Base-by-base conservation (phyloP, 176 grass and related monocot genomes). In the Aechmea fasciata region DNA sequence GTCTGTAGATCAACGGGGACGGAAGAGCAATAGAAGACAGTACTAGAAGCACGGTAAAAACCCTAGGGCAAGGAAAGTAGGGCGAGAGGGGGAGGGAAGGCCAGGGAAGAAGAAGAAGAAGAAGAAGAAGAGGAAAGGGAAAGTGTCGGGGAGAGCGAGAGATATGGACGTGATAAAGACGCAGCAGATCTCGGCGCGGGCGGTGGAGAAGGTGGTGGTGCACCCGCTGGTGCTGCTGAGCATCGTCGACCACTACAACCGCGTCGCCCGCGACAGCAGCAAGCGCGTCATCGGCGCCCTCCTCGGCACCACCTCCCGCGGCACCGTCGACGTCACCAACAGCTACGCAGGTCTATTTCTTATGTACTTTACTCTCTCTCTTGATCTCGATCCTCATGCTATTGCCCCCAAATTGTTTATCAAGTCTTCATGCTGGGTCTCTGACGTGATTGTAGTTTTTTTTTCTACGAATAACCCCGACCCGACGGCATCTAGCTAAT, bases 161-260 rank as follows among this genome's bases (percentile, higher is more conserved):
- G 65, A 68, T 70, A 92, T 97, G 94, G 94, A 97, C 64, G 94
- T 97, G 26, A 87, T 97, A 75, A 97, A 92, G 84, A 78, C 84
- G 53, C 84, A 85, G 71, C 94, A 97, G 82, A 82, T 97, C 12
- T 97, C 89, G 3, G 82, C 84, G 65, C 80, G 86, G 85, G 83
- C 85, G 51, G 75, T 97, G 51, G 94, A 97, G 29, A 84, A 82
- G 71, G 89, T 90, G 65, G 87, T 97, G 74, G 94, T 97, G 69
- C 94, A 97, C 62, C 94, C 94, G 2, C 68, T 97, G 15, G 94
- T 97, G 52, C 79, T 97, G 62, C 94, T 97, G 63, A 97, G 94
- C 84, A 92, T 97, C 83, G 89, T 97, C 41, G 94, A 97, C 84
- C 83, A 97, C 86, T 97, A 97, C 86, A 97, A 97, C 73, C 83